phyloP scores from a whole-genome alignment of 73 alveolate species.

The Paramecium biaurelia region DNA sequence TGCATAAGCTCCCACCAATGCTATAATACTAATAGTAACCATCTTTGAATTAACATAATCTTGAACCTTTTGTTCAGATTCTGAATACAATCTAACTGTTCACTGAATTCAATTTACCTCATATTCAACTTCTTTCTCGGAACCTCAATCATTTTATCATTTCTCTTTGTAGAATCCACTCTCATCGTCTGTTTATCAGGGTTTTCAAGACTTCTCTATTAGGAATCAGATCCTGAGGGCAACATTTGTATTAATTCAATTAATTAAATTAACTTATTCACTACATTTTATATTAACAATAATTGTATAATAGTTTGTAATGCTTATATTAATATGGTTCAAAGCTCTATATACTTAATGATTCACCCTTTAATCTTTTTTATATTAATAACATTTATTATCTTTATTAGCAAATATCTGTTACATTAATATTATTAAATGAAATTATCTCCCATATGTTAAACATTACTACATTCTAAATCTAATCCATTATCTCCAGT shows the following conservation, averaged over 20 bases:
- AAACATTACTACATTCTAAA: neutral
- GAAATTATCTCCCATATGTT: neutral
- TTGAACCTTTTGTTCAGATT: neutral
- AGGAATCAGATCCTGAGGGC: neutral
- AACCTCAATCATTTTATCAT: neutral
- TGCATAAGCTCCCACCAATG: constrained; percentile 36
- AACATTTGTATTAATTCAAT: neutral
- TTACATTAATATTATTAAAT: neutral
- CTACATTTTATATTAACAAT: neutral
- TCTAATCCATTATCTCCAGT: constrained; percentile 3
- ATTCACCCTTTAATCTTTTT: neutral
- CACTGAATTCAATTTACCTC: constrained; percentile 2
- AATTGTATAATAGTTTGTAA: neutral
- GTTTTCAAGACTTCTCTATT: neutral
- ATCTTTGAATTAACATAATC: neutral
- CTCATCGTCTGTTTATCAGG: constrained; percentile 11
- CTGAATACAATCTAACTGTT: constrained; percentile 20
- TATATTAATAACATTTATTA: neutral
- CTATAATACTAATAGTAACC: constrained; percentile 13
- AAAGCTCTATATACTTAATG: constrained; percentile 27
- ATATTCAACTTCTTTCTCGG: neutral
- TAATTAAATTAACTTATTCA: neutral
- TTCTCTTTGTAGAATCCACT: constrained; percentile 24
- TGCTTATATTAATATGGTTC: neutral
- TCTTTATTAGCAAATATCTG: neutral